A percentile compares a stretch with the other conserved stretches of the same genome.
Conservation (phyloP, 306 rosid species). For the Echinosophora koreensis region DNA sequence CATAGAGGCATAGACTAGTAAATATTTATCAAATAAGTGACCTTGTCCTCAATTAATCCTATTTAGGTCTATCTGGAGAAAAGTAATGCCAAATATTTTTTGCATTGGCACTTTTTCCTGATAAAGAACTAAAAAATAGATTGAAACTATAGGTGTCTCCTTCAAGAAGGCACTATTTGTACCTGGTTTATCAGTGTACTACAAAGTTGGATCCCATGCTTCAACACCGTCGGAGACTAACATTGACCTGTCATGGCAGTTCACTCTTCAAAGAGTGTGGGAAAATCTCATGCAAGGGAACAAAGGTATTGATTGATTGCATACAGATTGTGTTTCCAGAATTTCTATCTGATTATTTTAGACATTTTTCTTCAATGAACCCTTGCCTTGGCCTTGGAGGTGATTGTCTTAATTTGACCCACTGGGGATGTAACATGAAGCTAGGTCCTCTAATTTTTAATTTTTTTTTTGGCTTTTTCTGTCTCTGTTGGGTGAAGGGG, state of each 20-base stretch:
- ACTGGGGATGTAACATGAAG: slow-evolving; percentile 7
- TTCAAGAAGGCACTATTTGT: slow-evolving; percentile 92
- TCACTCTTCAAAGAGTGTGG: slow-evolving; percentile 80
- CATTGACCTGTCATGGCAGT: slow-evolving; percentile 93
- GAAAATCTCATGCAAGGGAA: slow-evolving; percentile 74
- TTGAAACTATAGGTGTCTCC: slow-evolving; percentile 68
- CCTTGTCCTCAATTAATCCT: slow-evolving; percentile 16
- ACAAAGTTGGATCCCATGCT: slow-evolving; percentile 84
- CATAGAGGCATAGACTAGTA: too few relatives aligned
- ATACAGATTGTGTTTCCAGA: slow-evolving; percentile 21
- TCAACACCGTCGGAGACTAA: slow-evolving; percentile 58
- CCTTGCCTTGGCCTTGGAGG: not conserved
- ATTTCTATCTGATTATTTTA: slow-evolving; percentile 14
- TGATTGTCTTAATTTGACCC: slow-evolving; percentile 19
- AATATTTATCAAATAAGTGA: too few relatives aligned
- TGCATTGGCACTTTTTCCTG: slow-evolving; percentile 4
- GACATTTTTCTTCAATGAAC: not conserved
- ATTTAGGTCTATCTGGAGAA: slow-evolving; percentile 14
- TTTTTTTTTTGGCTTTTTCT: slow-evolving; percentile 8
- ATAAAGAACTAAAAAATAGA: slow-evolving; percentile 36
- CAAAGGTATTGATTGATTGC: slow-evolving; percentile 62
- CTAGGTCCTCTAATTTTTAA: slow-evolving; percentile 1
- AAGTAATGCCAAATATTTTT: not conserved
- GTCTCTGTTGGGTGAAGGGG: not conserved
- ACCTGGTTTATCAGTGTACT: slow-evolving; percentile 78